phyloP scores from a whole-genome alignment of 2,329 filamentous ascomycete genomes.

The Penicillium sp. region DNA sequence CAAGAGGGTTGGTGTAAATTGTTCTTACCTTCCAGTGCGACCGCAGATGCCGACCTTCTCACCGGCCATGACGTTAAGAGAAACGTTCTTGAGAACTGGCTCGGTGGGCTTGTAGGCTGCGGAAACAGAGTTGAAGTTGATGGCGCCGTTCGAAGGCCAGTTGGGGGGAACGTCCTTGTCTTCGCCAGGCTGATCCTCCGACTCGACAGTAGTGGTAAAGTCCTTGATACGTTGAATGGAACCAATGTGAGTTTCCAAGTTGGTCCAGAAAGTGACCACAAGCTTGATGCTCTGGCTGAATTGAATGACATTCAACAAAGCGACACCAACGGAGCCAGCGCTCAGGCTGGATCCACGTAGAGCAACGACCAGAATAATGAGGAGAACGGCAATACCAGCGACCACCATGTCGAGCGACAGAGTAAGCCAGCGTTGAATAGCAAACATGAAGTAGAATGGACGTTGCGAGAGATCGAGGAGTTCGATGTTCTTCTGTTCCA shows the following conservation, averaged over 20 bases:
- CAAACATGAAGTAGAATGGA: constrained; percentile 60
- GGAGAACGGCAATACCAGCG: constrained; percentile 49
- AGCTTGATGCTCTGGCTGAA: constrained; percentile 56
- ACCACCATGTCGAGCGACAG: constrained; percentile 56
- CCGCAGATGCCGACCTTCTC: constrained; percentile 47
- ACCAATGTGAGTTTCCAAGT: constrained; percentile 60
- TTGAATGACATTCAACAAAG: constrained; percentile 55
- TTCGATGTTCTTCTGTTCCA: constrained; percentile 48
- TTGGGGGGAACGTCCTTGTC: constrained; percentile 38
- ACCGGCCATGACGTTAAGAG: constrained; percentile 46
- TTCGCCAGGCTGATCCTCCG: constrained; percentile 49
- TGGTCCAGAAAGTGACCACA: constrained; percentile 58
- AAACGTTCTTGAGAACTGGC: constrained; percentile 50
- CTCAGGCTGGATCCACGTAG: constrained; percentile 44
- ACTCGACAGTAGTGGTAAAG: constrained; percentile 50
- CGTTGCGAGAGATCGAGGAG: constrained; percentile 58
- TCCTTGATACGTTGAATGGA: constrained; percentile 58
- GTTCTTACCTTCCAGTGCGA: constrained; percentile 39
- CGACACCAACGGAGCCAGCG: constrained; percentile 55
- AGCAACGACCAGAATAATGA: constrained; percentile 54
- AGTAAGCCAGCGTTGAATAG: constrained; percentile 60
- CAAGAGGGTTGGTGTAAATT: background rate
- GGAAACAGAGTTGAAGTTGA: constrained; percentile 48
- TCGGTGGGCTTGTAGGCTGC: constrained; percentile 44
- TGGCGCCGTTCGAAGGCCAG: constrained; percentile 48